phyloP scores from a whole-genome alignment of 495 filamentous ascomycete species.

The Terfezia boudieri region DNA sequence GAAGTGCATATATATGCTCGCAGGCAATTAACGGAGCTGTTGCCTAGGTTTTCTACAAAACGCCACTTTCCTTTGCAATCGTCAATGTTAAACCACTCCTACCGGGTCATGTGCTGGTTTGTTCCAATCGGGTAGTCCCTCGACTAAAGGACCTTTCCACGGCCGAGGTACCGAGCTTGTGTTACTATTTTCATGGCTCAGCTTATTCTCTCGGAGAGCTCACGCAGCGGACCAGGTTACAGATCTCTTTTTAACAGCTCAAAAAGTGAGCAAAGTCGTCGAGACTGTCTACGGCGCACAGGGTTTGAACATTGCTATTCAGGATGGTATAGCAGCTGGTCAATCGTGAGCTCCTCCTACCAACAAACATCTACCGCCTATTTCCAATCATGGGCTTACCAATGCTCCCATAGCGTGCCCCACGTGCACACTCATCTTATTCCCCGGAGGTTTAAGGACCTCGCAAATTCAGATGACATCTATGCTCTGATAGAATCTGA shows the following conservation, averaged over 20 bases:
- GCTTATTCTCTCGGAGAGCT: background rate
- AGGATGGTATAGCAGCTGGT: slow-evolving; percentile 72
- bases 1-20: background rate
- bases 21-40: slow-evolving; percentile 7
- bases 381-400: background rate
- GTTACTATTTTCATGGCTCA: background rate
- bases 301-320: slow-evolving; percentile 75
- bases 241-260: slow-evolving; percentile 70
- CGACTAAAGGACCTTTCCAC: slow-evolving; percentile 54
- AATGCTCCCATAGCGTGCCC: slow-evolving; percentile 31
- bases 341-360: slow-evolving; percentile 29
- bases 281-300: slow-evolving; percentile 24
- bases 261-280: slow-evolving; percentile 30
- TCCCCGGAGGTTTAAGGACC: slow-evolving; percentile 37
- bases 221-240: slow-evolving; percentile 24
- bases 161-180: slow-evolving; percentile 26
- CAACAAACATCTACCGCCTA: background rate
- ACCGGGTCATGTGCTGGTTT: slow-evolving; percentile 79
- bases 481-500: slow-evolving; percentile 68
- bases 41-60: slow-evolving; percentile 57
- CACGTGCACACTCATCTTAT: slow-evolving; percentile 94
- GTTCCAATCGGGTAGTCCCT: slow-evolving; percentile 37
- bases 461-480: slow-evolving; percentile 32
- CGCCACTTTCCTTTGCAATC: slow-evolving; percentile 55
- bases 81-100: slow-evolving; percentile 91